phyloP scores from a whole-genome alignment of 169 alveolate species.

The Perkinsus marinus region DNA sequence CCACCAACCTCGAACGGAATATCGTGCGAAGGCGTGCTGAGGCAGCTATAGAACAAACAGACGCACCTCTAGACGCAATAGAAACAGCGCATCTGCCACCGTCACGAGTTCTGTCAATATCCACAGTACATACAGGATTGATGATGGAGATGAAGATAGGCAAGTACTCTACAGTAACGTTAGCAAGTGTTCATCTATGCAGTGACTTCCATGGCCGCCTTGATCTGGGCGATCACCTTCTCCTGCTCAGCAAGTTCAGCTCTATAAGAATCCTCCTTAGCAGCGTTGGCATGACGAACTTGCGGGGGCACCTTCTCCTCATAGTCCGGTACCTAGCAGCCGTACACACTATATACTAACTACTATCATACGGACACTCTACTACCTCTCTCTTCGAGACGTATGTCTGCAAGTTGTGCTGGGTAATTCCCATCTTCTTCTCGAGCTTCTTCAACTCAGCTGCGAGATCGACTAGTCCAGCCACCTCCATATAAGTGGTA shows the following conservation, averaged over 20 bases:
- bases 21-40: neutral
- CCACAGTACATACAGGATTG: neutral
- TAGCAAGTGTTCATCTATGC: neutral
- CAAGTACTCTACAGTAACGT: neutral
- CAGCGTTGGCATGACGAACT: neutral
- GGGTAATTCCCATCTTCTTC: constrained; percentile 25
- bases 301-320: constrained; percentile 54
- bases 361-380: neutral
- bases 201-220: neutral
- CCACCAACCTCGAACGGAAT: neutral
- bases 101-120: neutral
- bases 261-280: neutral
- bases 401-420: neutral
- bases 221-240: neutral
- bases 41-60: neutral
- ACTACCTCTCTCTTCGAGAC: neutral
- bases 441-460: constrained; percentile 37
- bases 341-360: constrained; percentile 36
- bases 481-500: constrained; percentile 29
- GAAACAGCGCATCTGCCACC: neutral
- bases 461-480: constrained; percentile 31
- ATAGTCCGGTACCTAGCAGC: constrained; percentile 44
- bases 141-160: neutral
- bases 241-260: neutral
- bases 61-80: neutral